Evolutionary conservation across 257 asterid species (phyloP), one percentile per base, ranked within the genome.

Genomic region (Petunia secreta): DNA sequence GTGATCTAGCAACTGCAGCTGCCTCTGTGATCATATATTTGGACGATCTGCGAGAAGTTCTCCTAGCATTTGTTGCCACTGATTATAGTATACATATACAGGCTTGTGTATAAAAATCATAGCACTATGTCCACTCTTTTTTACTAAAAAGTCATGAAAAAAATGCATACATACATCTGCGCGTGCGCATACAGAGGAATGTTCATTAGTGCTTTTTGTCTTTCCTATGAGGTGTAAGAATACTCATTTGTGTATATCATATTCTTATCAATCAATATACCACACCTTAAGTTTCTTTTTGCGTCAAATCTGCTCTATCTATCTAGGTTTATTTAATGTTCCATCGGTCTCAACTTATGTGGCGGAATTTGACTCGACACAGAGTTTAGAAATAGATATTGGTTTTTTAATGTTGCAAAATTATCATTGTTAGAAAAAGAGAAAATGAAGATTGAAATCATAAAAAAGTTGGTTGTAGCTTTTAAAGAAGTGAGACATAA

Each of bases 1-100:
- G 91, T 84, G 36, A 86, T 91, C 78, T 92, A 92, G 89, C 8
- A 48, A 41, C 58, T 44, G 25, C 53, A 53, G 52, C 54, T 2
- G 5, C 78, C 78, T 52, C 50, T 55, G 57, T 36, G 63, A 63
- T 10, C 9, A 1, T 62, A 0, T 37, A 6, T 63, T 44, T 68
- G 76, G 39, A 46, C 75, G 43, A 34, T 67, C n/a, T 67, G 6
- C 54, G 25, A 67, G 52, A 6, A 40, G 53, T 66, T 66, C 75
- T 66, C 53, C 53, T 66, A 41, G 38, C 46, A 66, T 9, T 15
- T 40, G 75, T 41, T 66, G 25, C 25, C 60, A 11, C 14, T 54
- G 1, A 54, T 54, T 54, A 54, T 3, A 54, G 25, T 5, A 57
- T 1, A 5, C 5, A 57, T 5, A 57, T 1, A 5, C 5, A 57